Conservation (phyloP, 768 basidiomycete genomes). For the Pisolithus sp. region DNA sequence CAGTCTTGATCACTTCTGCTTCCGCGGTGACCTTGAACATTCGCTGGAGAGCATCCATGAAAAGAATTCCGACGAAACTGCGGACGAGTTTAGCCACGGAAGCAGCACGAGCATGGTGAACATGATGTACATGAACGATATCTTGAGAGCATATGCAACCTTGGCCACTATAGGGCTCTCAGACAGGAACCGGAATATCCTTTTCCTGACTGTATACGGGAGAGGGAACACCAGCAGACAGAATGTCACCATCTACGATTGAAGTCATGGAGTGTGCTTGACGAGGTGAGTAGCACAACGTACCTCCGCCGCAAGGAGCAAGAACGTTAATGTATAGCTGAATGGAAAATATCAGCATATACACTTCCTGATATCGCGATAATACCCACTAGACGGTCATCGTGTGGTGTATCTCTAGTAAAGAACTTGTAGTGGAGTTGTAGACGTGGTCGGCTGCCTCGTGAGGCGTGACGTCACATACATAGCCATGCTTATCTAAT, state of each 20-base stretch:
- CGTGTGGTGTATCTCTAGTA: conserved; percentile 5
- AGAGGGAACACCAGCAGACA: conserved; percentile 78
- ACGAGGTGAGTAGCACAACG: not conserved
- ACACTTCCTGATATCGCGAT: too few species aligned
- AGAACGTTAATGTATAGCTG: conserved; percentile 76
- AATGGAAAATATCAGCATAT: conserved; percentile 5
- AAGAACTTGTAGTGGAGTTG: not conserved
- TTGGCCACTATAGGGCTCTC: conserved; percentile 71
- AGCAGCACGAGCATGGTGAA: not conserved
- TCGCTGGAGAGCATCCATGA: conserved; percentile 87
- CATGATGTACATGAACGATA: conserved; percentile 77
- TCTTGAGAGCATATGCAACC: conserved; percentile 86
- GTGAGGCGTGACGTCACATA: conserved; percentile 23
- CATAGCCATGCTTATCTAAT: conserved; percentile 18
- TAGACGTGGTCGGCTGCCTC: not conserved
- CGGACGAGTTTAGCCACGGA: not conserved
- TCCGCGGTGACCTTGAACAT: conserved; percentile 81
- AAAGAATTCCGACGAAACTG: conserved; percentile 81
- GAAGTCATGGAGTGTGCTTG: not conserved
- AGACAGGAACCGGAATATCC: conserved; percentile 65
- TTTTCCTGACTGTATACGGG: conserved; percentile 68
- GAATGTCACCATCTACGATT: conserved; percentile 68
- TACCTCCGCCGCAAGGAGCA: conserved; percentile 74
- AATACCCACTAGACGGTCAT: conserved; percentile 46
- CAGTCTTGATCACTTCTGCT: conserved; percentile 57